phyloP scores from a whole-genome alignment of 768 basidiomycete species.

The Boletellus emodensis region DNA sequence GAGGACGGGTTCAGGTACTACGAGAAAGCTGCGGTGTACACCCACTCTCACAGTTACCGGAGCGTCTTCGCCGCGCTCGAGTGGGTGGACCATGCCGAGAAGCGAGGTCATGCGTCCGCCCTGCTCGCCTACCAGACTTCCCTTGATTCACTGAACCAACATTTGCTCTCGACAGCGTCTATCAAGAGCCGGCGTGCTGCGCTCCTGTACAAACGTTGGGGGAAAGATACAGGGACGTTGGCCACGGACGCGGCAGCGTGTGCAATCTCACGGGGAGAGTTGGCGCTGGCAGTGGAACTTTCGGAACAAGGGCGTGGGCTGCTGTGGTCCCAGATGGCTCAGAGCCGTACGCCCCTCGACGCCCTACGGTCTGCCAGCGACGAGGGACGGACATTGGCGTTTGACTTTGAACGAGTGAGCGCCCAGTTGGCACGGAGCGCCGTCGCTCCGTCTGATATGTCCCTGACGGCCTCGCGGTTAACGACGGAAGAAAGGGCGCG shows the following conservation, averaged over 20 bases:
- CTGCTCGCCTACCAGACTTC: conserved; percentile 21
- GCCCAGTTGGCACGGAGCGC: conserved; percentile 8
- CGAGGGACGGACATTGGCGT: conserved; percentile 18
- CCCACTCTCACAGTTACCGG: background rate
- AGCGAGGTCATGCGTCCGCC: conserved; percentile 12
- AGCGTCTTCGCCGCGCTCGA: conserved; percentile 10
- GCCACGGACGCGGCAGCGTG: conserved; percentile 25
- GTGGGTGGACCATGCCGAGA: conserved; percentile 14
- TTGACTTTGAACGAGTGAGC: conserved; percentile 23
- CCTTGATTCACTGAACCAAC: conserved; percentile 15
- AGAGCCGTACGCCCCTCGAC: conserved; percentile 26
- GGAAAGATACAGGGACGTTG: conserved; percentile 3
- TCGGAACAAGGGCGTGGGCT: conserved; percentile 32
- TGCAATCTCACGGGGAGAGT: conserved; percentile 20
- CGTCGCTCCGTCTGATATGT: background rate
- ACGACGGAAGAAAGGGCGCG: conserved; percentile 13
- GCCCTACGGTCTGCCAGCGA: conserved; percentile 14
- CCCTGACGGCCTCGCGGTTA: background rate
- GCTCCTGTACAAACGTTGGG: conserved; percentile 6
- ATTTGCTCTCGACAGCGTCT: conserved; percentile 17
- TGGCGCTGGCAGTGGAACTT: conserved; percentile 31
- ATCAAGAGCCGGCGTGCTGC: conserved; percentile 13
- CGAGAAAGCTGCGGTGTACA: conserved; percentile 11
- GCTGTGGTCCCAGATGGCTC: conserved; percentile 29
- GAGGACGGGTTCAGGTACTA: conserved; percentile 14